Conservation (phyloP, 192 early-diverging fungal genomes). For the Coemansia sp. region DNA sequence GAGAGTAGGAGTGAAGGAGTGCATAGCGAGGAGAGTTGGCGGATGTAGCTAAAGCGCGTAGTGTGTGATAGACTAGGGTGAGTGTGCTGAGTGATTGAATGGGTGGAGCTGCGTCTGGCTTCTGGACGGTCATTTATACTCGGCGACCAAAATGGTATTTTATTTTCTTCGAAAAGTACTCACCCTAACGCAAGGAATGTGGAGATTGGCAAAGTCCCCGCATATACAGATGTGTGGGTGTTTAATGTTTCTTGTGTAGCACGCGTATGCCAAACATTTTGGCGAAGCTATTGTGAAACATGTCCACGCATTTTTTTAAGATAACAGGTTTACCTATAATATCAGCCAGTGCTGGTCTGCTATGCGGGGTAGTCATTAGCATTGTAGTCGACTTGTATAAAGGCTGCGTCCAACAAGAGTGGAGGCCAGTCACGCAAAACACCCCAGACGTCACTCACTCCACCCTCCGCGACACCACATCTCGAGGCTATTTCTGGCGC, state of each 20-base stretch:
- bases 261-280: not conserved
- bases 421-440: not conserved
- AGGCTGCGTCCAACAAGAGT: not conserved
- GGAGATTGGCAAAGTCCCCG: not conserved
- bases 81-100: not conserved
- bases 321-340: not conserved
- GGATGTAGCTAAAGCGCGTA: not conserved
- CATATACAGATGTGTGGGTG: not conserved
- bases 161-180: not conserved
- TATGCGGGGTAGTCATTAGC: not conserved
- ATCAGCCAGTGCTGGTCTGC: not conserved
- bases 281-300: not conserved
- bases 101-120: not conserved
- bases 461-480: not conserved
- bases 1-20: slow-evolving; percentile 10
- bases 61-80: not conserved
- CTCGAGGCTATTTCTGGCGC: not conserved
- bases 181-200: not conserved
- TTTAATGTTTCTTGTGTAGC: not conserved
- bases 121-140: not conserved
- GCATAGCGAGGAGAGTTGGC: slow-evolving; percentile 9
- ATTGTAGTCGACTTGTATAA: not conserved
- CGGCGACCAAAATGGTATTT: not conserved
- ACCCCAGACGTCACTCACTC: not conserved
- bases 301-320: not conserved